phyloP scores from a whole-genome alignment of 352 stramenopile genomes.

The Chrysophaeum taylorii region DNA sequence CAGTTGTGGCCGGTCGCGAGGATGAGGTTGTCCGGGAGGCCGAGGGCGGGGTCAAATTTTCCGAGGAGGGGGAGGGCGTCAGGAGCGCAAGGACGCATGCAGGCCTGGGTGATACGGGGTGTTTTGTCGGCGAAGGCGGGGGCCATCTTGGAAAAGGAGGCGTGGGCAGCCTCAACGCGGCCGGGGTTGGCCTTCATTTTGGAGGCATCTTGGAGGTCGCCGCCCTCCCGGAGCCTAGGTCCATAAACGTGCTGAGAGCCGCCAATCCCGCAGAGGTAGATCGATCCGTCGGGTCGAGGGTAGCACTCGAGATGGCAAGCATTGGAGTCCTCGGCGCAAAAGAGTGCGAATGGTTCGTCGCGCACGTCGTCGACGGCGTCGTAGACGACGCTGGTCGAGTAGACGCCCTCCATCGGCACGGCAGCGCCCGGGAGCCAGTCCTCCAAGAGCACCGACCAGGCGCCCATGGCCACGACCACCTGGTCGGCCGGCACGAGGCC shows the following conservation, averaged over 20 bases:
- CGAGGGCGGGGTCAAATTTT: no score
- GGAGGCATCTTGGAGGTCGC: constrained; percentile 22
- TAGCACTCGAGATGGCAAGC: constrained; percentile 54
- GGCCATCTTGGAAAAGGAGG: constrained; percentile 43
- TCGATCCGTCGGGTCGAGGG: constrained; percentile 55
- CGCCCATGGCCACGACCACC: constrained; percentile 58
- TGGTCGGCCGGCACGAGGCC: constrained; percentile 19
- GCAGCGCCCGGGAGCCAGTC: constrained; percentile 46
- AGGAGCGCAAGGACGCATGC: constrained; percentile 63
- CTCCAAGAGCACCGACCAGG: constrained; percentile 59
- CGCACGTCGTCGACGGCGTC: constrained; percentile 17
- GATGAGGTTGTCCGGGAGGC: constrained; percentile 40
- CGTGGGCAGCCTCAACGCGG: constrained; percentile 42
- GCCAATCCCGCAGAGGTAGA: constrained; percentile 73
- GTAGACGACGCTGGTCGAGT: constrained; percentile 34
- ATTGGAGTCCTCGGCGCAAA: constrained; percentile 41
- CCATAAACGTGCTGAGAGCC: constrained; percentile 46
- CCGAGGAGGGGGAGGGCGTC: constrained; percentile 65
- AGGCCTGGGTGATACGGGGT: constrained; percentile 35
- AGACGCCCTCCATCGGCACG: constrained; percentile 63
- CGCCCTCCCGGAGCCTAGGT: constrained; percentile 17
- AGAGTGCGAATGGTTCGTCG: constrained; percentile 38
- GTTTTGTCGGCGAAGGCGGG: constrained; percentile 33
- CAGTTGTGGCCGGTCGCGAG: constrained; percentile 51
- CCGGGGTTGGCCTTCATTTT: constrained; percentile 37